A percentile compares a stretch with the other conserved stretches of the same genome.
Evolutionary conservation across 225 moss, liverwort and hornwort genomes (phyloP).

Genomic region (Antitrichia curtipendula): DNA sequence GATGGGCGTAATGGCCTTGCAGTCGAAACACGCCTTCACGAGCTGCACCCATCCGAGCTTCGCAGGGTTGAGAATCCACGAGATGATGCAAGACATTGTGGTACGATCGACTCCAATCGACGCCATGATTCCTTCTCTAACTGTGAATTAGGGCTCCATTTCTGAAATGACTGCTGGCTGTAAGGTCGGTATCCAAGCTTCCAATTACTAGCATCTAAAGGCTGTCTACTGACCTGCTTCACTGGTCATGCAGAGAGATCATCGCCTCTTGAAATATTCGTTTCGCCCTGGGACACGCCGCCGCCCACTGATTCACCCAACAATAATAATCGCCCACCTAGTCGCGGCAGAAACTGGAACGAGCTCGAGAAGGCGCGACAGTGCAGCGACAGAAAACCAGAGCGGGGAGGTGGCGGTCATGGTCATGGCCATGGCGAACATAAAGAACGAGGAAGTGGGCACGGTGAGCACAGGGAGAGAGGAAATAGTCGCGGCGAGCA

Average conservation of each 20-base stretch:
- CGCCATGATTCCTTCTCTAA: not conserved
- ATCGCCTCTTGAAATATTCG: not conserved
- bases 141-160: not conserved
- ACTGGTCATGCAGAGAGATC: conserved; percentile 13
- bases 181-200: not conserved
- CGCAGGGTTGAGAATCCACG: not conserved
- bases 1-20: not conserved
- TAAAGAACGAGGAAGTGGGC: conserved; percentile 5
- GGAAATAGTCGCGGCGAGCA: conserved; percentile 8
- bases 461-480: conserved; percentile 5
- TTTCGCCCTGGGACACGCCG: conserved; percentile 20
- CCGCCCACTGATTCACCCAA: conserved; percentile 1
- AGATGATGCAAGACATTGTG: not conserved
- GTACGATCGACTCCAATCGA: not conserved
- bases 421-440: conserved; percentile 1
- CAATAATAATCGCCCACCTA: not conserved
- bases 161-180: not conserved
- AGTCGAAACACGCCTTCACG: not conserved
- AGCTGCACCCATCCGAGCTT: conserved; percentile 7
- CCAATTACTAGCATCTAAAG: not conserved
- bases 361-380: conserved; percentile 1
- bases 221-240: not conserved
- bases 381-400: conserved; percentile 5
- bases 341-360: conserved; percentile 3
- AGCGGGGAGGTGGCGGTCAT: not conserved